These are phyloP conservation scores for Ogataea nakhonphanomensis DNA, from an alignment of 805 yeast genomes.

Conservation along the genomic window DNA sequence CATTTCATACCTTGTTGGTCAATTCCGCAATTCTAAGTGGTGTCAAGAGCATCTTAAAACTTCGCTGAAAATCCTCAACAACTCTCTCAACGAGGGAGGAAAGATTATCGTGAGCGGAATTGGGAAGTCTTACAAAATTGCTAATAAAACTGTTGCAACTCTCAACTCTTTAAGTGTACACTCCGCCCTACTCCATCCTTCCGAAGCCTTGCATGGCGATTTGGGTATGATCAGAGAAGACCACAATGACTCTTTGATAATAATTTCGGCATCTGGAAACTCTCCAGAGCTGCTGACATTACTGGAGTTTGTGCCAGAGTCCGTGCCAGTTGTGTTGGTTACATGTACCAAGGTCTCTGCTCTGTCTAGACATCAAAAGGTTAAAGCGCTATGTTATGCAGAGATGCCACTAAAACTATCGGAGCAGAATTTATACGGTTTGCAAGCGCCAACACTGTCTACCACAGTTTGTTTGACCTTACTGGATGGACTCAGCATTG, in stretches of 20 bases:
- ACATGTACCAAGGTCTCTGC: constrained; percentile 60
- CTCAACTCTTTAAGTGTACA: constrained; percentile 74
- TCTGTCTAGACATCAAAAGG: constrained; percentile 49
- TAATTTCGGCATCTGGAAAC: constrained; percentile 78
- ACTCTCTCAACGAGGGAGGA: constrained; percentile 48
- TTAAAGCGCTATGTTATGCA: constrained; percentile 54
- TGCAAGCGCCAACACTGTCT: constrained; percentile 85
- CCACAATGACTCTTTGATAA: constrained; percentile 53
- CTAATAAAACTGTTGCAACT: constrained; percentile 75
- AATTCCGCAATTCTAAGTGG: constrained; percentile 44
- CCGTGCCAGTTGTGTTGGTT: constrained; percentile 55
- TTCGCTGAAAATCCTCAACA: constrained; percentile 43
- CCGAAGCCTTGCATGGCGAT: constrained; percentile 90
- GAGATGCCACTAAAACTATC: constrained; percentile 54
- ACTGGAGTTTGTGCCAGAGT: constrained; percentile 52
- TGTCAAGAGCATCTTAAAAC: constrained; percentile 42
- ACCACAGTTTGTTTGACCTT: constrained; percentile 72
- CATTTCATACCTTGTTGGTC: constrained; percentile 40
- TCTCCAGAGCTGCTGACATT: constrained; percentile 69
- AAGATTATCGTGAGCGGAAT: constrained; percentile 78
- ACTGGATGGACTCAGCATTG: constrained; percentile 75
- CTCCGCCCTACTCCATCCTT: constrained; percentile 68
- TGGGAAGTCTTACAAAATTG: constrained; percentile 82
- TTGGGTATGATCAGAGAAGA: constrained; percentile 63
- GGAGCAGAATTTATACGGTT: constrained; percentile 67